A percentile compares a stretch with the other conserved stretches of the same genome.
These are phyloP conservation scores for Prosopis cineraria DNA, from an alignment of 306 rosid genomes.

Conservation along the genomic window DNA sequence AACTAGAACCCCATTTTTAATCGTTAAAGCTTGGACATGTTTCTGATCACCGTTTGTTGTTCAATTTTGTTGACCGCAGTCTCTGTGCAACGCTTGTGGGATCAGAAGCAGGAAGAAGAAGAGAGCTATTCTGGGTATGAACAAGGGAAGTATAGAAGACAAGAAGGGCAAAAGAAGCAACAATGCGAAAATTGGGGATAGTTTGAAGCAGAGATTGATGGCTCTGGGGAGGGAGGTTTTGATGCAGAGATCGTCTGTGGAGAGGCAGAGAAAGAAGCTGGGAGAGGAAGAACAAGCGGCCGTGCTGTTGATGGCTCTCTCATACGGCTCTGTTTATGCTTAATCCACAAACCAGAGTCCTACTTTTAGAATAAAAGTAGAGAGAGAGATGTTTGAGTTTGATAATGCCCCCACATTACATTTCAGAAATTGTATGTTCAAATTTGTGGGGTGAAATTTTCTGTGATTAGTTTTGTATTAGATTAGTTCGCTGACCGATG, in stretches of 20 bases:
- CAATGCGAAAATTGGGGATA: conserved; percentile 47
- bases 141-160: conserved; percentile 56
- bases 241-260: conserved; percentile 77
- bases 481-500: conserved; percentile 32
- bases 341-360: not conserved
- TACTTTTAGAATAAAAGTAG: not conserved
- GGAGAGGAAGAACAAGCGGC: conserved; percentile 97
- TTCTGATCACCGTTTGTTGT: not conserved
- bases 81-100: conserved; percentile 93
- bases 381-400: not conserved
- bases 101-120: conserved; percentile 98
- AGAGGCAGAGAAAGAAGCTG: conserved; percentile 67
- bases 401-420: conserved; percentile 39
- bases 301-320: conserved; percentile 82
- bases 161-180: conserved; percentile 48
- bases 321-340: conserved; percentile 90
- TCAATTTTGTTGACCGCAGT: conserved; percentile 39
- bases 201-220: conserved; percentile 61
- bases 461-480: conserved; percentile 30
- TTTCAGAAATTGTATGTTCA: conserved; percentile 45
- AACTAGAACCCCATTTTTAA: not conserved
- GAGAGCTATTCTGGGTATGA: conserved; percentile 75
- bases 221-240: conserved; percentile 74
- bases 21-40: conserved; percentile 3
- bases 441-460: conserved; percentile 25